Conservation (phyloP, 192 early-diverging fungal genomes). For the Coemansia sp. region DNA sequence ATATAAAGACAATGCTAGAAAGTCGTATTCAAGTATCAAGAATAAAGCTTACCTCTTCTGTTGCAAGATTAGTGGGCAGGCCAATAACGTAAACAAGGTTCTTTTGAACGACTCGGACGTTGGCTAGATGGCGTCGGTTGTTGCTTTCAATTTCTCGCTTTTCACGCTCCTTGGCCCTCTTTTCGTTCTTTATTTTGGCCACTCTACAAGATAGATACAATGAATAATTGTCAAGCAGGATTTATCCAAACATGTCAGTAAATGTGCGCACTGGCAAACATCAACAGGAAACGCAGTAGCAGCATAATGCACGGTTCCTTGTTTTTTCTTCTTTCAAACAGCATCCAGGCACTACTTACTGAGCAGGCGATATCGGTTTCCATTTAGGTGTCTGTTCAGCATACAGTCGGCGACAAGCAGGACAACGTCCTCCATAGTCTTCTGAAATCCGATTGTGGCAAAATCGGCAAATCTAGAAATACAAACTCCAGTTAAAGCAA, state of each 20-base stretch:
- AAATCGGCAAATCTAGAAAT: slow-evolving; percentile 91
- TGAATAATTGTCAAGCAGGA: too few species aligned
- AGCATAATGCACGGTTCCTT: neutral
- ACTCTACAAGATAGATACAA: slow-evolving; percentile 41
- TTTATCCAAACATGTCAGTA: neutral
- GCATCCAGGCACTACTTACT: slow-evolving; percentile 61
- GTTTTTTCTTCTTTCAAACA: neutral
- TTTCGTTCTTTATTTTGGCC: slow-evolving; percentile 71
- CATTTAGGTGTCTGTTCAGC: slow-evolving; percentile 74
- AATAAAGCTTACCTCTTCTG: slow-evolving; percentile 70
- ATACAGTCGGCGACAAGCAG: slow-evolving; percentile 90
- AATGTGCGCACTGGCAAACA: neutral
- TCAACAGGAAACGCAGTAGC: neutral
- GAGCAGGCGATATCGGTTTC: slow-evolving; percentile 82
- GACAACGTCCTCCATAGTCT: slow-evolving; percentile 88
- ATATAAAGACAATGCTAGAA: neutral
- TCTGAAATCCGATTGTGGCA: slow-evolving; percentile 99
- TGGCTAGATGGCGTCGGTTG: slow-evolving; percentile 76
- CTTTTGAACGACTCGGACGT: slow-evolving; percentile 94
- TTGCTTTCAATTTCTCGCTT: slow-evolving; percentile 84
- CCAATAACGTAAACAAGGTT: slow-evolving; percentile 98
- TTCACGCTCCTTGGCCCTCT: slow-evolving; percentile 90
- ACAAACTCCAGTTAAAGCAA: neutral
- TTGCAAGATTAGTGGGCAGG: slow-evolving; percentile 78
- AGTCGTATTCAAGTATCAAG: neutral